Evolutionary conservation across 2,329 filamentous ascomycete species (phyloP).

Genomic region (Exophiala sp.): DNA sequence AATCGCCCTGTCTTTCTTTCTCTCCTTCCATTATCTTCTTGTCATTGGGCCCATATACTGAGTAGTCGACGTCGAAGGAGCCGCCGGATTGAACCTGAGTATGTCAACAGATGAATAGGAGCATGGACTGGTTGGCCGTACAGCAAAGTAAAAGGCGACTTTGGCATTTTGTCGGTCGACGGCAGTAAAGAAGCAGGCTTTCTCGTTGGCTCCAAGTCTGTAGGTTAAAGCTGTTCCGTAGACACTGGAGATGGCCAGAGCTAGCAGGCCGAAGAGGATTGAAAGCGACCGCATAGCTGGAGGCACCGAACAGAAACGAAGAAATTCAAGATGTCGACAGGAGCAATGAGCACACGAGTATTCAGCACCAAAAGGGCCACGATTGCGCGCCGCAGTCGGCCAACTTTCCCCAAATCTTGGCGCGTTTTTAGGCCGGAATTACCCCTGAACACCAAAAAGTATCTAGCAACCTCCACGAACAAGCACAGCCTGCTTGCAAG

Average conservation of each 20-base stretch:
- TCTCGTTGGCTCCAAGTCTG: constrained; percentile 84
- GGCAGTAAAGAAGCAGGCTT: constrained; percentile 87
- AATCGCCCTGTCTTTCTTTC: constrained; percentile 94
- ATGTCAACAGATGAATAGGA: not conserved
- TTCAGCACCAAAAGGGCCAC: not conserved
- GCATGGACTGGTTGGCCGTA: constrained; percentile 48
- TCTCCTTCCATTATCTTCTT: constrained; percentile 79
- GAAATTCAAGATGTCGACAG: not conserved
- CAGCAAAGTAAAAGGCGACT: constrained; percentile 97
- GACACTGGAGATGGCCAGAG: constrained; percentile 65
- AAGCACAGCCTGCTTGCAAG: no score
- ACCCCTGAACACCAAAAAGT: not conserved
- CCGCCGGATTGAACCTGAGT: constrained; percentile 91
- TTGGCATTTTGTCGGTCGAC: constrained; percentile 78
- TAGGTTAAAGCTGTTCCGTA: constrained; percentile 92
- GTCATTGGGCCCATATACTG: constrained; percentile 75
- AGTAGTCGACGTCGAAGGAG: constrained; percentile 94
- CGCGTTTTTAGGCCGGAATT: not conserved
- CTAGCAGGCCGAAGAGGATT: constrained; percentile 65
- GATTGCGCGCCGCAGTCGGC: not conserved
- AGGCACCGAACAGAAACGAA: not conserved
- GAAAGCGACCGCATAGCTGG: constrained; percentile 61
- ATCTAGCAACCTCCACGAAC: no score
- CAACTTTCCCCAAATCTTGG: constrained; percentile 1
- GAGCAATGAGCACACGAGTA: not conserved